phyloP scores from a whole-genome alignment of 176 grass and related monocot genomes.

The Saccharum spontaneum region DNA sequence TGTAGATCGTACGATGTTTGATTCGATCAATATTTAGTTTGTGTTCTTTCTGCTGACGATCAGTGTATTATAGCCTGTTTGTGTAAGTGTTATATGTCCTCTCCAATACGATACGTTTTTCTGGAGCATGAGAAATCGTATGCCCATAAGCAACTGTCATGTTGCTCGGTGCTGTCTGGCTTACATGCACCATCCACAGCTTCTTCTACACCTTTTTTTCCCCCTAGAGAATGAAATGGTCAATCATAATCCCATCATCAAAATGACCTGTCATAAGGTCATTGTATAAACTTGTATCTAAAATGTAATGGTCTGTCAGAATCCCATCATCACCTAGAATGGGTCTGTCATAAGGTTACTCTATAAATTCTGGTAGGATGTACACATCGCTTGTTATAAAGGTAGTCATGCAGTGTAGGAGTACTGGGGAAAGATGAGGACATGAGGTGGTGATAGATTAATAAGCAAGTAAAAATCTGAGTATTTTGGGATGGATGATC shows the following conservation, averaged over 20 bases:
- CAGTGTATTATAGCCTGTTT: neutral
- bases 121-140: neutral
- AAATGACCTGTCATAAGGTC: too few relatives aligned
- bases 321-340: too few relatives aligned
- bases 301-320: neutral
- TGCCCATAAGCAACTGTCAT: neutral
- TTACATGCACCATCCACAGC: too few relatives aligned
- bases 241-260: neutral
- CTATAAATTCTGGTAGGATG: neutral
- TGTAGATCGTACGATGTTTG: neutral
- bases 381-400: neutral
- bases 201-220: too few relatives aligned
- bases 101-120: neutral
- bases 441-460: too few relatives aligned
- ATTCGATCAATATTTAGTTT: neutral
- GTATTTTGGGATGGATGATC: neutral
- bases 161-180: neutral
- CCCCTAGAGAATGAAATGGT: neutral
- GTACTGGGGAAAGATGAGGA: too few relatives aligned
- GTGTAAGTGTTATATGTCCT: neutral
- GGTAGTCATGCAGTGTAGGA: too few relatives aligned
- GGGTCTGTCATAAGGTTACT: neutral
- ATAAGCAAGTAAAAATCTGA: too few relatives aligned
- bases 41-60: neutral
- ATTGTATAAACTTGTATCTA: too few relatives aligned